Percentiles rank a stretch among this genome's conserved stretches.
Conservation (phyloP, 176 grass and related monocot species). For the Rhynchospora pubera region DNA sequence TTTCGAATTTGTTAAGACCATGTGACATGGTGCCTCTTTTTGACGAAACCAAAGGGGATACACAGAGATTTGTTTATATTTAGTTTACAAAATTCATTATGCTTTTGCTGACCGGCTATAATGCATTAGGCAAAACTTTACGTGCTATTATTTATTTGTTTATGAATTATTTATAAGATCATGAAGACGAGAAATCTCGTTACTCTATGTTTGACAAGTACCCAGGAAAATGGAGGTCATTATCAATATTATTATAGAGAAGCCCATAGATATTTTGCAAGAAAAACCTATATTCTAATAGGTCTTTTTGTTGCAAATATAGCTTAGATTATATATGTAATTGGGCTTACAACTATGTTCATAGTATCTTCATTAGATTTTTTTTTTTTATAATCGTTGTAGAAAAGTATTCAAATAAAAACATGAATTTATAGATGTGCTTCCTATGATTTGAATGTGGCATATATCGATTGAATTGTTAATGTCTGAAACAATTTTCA, state of each 20-base stretch:
- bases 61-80: not conserved
- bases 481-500: too few relatives aligned
- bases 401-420: not conserved
- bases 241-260: not conserved
- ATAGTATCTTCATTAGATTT: not conserved
- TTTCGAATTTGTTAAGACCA: not conserved
- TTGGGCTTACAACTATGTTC: not conserved
- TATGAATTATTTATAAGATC: not conserved
- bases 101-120: not conserved
- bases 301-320: not conserved
- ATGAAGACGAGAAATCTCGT: not conserved
- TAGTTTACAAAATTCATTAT: not conserved
- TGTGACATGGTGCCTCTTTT: not conserved
- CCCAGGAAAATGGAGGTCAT: not conserved
- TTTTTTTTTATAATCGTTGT: not conserved
- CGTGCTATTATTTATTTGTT: not conserved
- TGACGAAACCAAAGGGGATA: not conserved
- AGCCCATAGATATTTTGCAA: not conserved
- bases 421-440: too few relatives aligned
- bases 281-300: not conserved
- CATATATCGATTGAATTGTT: too few relatives aligned
- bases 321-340: not conserved
- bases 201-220: not conserved
- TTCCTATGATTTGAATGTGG: too few relatives aligned
- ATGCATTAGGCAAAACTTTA: not conserved